Percentiles rank a stretch among this genome's conserved stretches.
phyloP scores from a whole-genome alignment of 106 monocot genomes.

The Ottelia alismoides region DNA sequence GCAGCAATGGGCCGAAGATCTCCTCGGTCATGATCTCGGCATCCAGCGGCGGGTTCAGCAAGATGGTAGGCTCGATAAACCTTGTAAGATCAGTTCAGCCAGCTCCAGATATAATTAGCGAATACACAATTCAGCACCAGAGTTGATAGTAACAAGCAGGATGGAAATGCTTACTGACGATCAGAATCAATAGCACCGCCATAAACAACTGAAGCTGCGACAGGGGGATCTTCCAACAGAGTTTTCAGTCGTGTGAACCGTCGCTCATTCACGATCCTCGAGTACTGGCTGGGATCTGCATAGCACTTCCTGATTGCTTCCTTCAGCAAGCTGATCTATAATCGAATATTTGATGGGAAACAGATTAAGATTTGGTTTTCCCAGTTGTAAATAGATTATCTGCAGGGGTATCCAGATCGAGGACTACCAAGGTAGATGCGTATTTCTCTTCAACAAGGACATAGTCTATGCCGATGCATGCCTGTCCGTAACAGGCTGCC shows the following conservation, averaged over 20 bases:
- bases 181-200: constrained; percentile 50
- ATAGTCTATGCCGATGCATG: constrained; percentile 77
- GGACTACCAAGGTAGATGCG: constrained; percentile 45
- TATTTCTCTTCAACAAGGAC: constrained; percentile 61
- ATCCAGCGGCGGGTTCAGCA: constrained; percentile 71
- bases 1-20: constrained; percentile 38
- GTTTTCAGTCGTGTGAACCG: constrained; percentile 49
- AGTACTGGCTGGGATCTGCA: constrained; percentile 5
- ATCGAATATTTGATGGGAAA: not conserved
- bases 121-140: too few relatives aligned
- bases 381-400: too few relatives aligned
- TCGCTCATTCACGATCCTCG: constrained; percentile 47
- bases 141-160: too few relatives aligned
- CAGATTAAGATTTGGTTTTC: too few relatives aligned
- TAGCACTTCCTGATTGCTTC: constrained; percentile 27
- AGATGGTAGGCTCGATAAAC: constrained; percentile 71
- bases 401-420: too few relatives aligned
- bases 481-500: constrained; percentile 58
- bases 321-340: constrained; percentile 49
- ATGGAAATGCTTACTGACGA: constrained; percentile 46
- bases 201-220: constrained; percentile 39
- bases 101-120: too few relatives aligned
- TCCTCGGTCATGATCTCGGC: constrained; percentile 82
- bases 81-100: too few relatives aligned
- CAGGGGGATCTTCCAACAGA: constrained; percentile 44